These are phyloP conservation scores for Pseudocercospora pini-densiflorae DNA, from an alignment of 2,329 filamentous ascomycete genomes.

Conservation along the genomic window DNA sequence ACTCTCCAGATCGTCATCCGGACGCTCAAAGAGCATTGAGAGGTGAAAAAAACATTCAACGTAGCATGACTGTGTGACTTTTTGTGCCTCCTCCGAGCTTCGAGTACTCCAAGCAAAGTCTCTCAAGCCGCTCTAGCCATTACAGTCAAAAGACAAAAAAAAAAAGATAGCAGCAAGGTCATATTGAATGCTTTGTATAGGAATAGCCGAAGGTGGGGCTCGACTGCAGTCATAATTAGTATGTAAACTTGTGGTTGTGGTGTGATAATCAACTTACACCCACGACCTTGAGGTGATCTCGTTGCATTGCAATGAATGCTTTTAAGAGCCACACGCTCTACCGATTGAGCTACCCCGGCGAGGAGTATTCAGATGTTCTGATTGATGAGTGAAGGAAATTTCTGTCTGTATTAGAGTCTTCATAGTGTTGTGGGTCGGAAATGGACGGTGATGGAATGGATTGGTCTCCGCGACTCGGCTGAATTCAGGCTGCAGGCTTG, in stretches of 20 bases:
- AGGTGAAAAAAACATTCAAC: too few species aligned
- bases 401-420: background rate
- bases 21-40: too few species aligned
- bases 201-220: constrained; percentile 8
- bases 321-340: constrained; percentile 7
- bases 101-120: too few species aligned
- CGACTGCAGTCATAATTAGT: too few species aligned
- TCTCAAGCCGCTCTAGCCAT: too few species aligned
- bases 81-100: too few species aligned
- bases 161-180: background rate
- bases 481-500: background rate
- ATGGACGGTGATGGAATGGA: background rate
- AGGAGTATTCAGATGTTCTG: background rate
- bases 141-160: background rate
- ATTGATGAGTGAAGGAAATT: background rate
- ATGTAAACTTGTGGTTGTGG: too few species aligned
- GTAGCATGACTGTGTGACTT: too few species aligned
- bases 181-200: background rate
- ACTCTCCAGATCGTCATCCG: too few species aligned
- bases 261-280: background rate
- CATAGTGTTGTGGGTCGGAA: background rate
- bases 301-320: background rate
- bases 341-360: constrained; percentile 7
- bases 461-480: background rate
- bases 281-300: constrained; percentile 5